A percentile compares a stretch with the other conserved stretches of the same genome.
Conservation (phyloP, 2,329 filamentous ascomycete species). For the Penicillium sp. region DNA sequence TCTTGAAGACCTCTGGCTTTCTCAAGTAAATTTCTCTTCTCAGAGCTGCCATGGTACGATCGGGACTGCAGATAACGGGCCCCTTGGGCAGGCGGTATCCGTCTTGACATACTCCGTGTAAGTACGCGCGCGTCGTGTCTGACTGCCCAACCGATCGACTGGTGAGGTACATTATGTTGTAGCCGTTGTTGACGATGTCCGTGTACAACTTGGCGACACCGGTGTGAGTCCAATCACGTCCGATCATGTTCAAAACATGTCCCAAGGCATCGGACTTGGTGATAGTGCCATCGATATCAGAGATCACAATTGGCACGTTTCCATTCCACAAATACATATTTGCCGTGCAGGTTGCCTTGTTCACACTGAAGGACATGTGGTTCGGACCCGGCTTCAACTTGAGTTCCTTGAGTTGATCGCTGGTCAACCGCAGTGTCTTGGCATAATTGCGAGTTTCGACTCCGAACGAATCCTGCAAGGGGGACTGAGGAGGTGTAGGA, state of each 20-base stretch:
- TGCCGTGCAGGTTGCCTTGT: constrained; percentile 87
- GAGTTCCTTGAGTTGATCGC: constrained; percentile 88
- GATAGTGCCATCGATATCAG: constrained; percentile 97
- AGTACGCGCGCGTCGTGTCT: constrained; percentile 84
- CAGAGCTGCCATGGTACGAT: constrained; percentile 90
- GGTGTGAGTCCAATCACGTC: constrained; percentile 95
- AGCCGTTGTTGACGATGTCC: constrained; percentile 92
- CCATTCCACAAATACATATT: constrained; percentile 94
- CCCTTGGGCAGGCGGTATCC: constrained; percentile 83
- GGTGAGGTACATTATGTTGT: constrained; percentile 98
- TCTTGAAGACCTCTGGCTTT: constrained; percentile 98
- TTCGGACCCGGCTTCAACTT: constrained; percentile 85
- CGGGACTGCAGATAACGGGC: constrained; percentile 91
- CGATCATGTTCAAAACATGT: constrained; percentile 94
- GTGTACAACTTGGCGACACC: constrained; percentile 97
- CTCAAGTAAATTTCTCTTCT: constrained; percentile 90
- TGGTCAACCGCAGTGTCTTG: constrained; percentile 92
- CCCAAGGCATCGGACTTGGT: constrained; percentile 96
- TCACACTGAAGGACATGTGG: constrained; percentile 93
- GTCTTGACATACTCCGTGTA: constrained; percentile 87
- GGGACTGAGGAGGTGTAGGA: constrained; percentile 61
- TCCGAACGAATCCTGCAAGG: constrained; percentile 50
- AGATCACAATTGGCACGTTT: constrained; percentile 92
- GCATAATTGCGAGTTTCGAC: constrained; percentile 87
- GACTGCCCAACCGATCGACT: constrained; percentile 92